phyloP scores from a whole-genome alignment of 177 flowering plant genomes.

The Vitis hybrid region DNA sequence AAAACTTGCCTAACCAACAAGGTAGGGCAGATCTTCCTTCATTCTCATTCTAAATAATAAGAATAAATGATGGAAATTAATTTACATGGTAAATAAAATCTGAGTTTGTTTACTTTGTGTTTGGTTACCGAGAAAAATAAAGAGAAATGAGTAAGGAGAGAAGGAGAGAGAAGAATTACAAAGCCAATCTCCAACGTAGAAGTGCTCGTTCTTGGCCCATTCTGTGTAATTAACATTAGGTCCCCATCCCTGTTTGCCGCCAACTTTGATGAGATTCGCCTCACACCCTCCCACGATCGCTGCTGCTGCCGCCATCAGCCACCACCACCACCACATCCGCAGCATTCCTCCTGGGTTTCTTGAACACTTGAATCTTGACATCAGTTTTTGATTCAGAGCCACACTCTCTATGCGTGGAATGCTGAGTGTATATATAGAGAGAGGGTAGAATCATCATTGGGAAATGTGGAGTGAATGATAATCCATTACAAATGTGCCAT shows the following conservation, averaged over 20 bases:
- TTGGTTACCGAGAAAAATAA: neutral
- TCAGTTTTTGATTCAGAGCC: too few relatives aligned
- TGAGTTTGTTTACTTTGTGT: too few relatives aligned
- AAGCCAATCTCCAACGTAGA: conserved; percentile 54
- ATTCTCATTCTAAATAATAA: too few relatives aligned
- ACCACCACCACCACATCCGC: neutral
- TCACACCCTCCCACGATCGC: neutral
- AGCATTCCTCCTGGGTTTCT: neutral
- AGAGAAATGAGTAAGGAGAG: neutral
- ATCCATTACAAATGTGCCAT: too few relatives aligned
- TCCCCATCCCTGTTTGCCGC: conserved; percentile 32
- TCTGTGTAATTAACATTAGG: conserved; percentile 32
- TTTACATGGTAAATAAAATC: too few relatives aligned
- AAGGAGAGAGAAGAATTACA: conserved; percentile 21
- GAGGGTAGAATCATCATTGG: too few relatives aligned
- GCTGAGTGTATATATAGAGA: too few relatives aligned
- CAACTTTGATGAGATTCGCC: conserved; percentile 23
- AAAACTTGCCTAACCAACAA: too few relatives aligned
- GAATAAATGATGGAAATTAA: too few relatives aligned
- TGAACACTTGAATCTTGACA: neutral
- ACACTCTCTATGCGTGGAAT: too few relatives aligned
- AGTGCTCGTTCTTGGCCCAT: conserved; percentile 32
- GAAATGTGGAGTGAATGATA: too few relatives aligned
- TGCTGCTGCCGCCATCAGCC: neutral
- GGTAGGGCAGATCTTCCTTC: too few relatives aligned